Conservation (phyloP, 768 basidiomycete genomes). For the Fomitopsis pulvina region DNA sequence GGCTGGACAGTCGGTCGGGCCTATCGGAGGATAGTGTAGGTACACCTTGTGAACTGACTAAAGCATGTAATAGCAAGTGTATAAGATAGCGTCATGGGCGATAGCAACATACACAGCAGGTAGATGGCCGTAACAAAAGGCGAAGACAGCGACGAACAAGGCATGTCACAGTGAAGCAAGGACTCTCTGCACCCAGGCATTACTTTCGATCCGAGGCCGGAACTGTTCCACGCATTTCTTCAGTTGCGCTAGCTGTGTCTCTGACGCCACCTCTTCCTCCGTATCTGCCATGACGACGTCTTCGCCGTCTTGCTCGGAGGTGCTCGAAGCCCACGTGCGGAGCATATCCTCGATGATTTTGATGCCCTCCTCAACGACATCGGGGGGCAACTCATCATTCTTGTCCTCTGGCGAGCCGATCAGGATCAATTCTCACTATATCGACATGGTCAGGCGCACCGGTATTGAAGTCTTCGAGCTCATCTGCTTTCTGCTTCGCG, state of each 20-base stretch:
- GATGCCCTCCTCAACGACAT: slow-evolving; percentile 73
- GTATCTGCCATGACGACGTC: slow-evolving; percentile 49
- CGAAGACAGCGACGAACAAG: too few relatives aligned
- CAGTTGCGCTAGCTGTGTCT: slow-evolving; percentile 39
- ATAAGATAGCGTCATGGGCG: too few relatives aligned
- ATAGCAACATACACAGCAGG: too few relatives aligned
- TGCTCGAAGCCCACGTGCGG: slow-evolving; percentile 47
- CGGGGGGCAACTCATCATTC: slow-evolving; percentile 41
- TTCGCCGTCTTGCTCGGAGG: slow-evolving; percentile 30
- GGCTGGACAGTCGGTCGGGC: too few relatives aligned
- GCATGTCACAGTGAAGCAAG: slow-evolving; percentile 26
- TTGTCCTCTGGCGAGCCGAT: slow-evolving; percentile 24
- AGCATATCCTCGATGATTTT: slow-evolving; percentile 77
- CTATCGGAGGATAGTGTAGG: too few relatives aligned
- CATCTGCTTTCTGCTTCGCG: slow-evolving; percentile 88
- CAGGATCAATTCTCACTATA: too few relatives aligned
- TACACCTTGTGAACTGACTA: too few relatives aligned
- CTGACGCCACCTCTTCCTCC: slow-evolving; percentile 22
- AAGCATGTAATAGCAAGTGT: too few relatives aligned
- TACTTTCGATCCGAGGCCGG: slow-evolving; percentile 64
- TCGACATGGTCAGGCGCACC: slow-evolving; percentile 26
- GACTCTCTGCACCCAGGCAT: slow-evolving; percentile 69
- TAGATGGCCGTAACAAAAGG: too few relatives aligned
- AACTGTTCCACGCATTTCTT: slow-evolving; percentile 59
- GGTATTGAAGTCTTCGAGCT: slow-evolving; percentile 78